Conservation (phyloP, 768 basidiomycete genomes). For the Favolaschia claudopus region DNA sequence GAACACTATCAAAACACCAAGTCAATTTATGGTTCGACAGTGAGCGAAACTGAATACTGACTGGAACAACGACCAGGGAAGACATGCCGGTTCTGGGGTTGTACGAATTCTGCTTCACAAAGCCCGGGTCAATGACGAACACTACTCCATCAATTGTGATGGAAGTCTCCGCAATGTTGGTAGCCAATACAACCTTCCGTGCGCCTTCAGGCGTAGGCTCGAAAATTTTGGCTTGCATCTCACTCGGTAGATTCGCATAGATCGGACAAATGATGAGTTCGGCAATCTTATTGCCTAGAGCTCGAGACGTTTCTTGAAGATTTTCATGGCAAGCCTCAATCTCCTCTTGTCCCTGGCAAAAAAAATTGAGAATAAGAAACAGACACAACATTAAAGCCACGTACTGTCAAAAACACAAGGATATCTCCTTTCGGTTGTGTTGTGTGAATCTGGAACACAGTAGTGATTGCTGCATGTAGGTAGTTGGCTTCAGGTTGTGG, state of each 20-base stretch:
- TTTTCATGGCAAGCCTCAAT: slow-evolving; percentile 98
- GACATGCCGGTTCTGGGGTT: slow-evolving; percentile 99
- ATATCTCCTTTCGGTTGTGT: slow-evolving; percentile 98
- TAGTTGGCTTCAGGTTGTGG: slow-evolving; percentile 99
- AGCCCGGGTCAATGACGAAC: slow-evolving; percentile 98
- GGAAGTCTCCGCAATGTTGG: slow-evolving; percentile 99
- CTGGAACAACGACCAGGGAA: slow-evolving; percentile 93
- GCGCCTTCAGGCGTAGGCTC: slow-evolving; percentile 98
- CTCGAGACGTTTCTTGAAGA: slow-evolving; percentile 92
- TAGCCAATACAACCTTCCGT: slow-evolving; percentile 96
- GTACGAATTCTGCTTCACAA: slow-evolving; percentile 99
- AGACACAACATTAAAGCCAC: slow-evolving; percentile 32
- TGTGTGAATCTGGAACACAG: slow-evolving; percentile 98
- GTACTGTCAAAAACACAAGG: slow-evolving; percentile 93
- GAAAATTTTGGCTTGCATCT: slow-evolving; percentile 99
- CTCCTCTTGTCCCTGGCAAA: slow-evolving; percentile 92
- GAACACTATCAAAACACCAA: slow-evolving; percentile 71
- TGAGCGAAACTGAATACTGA: slow-evolving; percentile 47
- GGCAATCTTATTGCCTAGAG: slow-evolving; percentile 93
- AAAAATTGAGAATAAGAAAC: slow-evolving; percentile 9
- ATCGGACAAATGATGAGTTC: slow-evolving; percentile 97
- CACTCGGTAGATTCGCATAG: slow-evolving; percentile 98
- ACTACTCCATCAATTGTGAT: slow-evolving; percentile 99
- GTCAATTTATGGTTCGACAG: neutral
- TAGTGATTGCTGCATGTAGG: slow-evolving; percentile 97